phyloP scores from a whole-genome alignment of 2,329 filamentous ascomycete species.

The Nemania serpens region DNA sequence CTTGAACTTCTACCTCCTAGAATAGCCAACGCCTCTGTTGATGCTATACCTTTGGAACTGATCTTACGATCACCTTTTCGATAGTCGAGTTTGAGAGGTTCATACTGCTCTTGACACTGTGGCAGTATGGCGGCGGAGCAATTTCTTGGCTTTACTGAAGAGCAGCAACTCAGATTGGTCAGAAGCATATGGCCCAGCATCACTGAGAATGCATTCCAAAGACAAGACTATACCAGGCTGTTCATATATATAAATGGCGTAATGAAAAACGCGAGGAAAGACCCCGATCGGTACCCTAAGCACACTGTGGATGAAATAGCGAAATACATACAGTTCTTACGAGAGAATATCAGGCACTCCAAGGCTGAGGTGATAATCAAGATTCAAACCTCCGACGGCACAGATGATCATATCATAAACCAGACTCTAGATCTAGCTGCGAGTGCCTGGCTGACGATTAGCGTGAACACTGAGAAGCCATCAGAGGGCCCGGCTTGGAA shows the following conservation, averaged over 20 bases:
- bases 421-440: conserved; percentile 7
- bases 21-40: not conserved
- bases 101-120: not conserved
- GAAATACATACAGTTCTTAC: conserved; percentile 1
- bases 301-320: conserved; percentile 1
- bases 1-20: not conserved
- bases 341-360: not conserved
- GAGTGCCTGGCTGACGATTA: conserved; percentile 1
- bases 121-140: not conserved
- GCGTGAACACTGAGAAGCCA: not conserved
- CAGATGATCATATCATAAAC: not conserved
- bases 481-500: not conserved
- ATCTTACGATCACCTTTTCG: not conserved
- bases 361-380: not conserved
- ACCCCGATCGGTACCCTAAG: not conserved
- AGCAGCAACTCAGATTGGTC: conserved; percentile 1
- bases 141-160: not conserved
- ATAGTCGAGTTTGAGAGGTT: not conserved
- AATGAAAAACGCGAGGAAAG: not conserved
- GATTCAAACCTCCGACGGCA: not conserved
- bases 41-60: not conserved
- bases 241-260: not conserved
- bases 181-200: conserved; percentile 4
- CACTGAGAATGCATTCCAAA: not conserved
- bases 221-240: not conserved